Evolutionary conservation across 1,139 yeast genomes (phyloP), one percentile per base, ranked within the genome.

Genomic region (Komagataea norvegica): DNA sequence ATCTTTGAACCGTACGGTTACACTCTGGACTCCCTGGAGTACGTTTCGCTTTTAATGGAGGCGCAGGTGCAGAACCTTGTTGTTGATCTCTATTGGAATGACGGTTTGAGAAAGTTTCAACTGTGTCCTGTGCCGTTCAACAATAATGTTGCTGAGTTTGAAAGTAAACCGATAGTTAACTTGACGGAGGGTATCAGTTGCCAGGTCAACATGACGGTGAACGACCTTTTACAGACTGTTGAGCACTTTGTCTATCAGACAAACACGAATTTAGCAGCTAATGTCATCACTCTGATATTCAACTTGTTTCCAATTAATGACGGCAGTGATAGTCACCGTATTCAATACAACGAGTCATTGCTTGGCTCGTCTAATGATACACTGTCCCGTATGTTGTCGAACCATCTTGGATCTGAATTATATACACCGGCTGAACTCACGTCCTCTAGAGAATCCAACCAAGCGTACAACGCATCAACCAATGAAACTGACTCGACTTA

Each of bases 11-110:
- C 51, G 1, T 46, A 58, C 11, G 86, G 85, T 0, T 82, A 82
- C 48, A 65, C 71, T 1, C 39, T 54, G 0, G 55, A 56, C 1
- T 57, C 81, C 0, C 45, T 81, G n/a, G 31, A 45, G 1, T 51
- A 57, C 5, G 47, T 83, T 3, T 38, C 48, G 5, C 48, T 57
- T 5, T 44, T 79, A 13, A 53, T 86, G 32, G 57, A 61, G 30
- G 58, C 62, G 3, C 91, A 91, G 0, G 64, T 73, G 9, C 72
- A 72, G 42, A 59, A 72, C 1, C 54, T 81, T 19, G 62, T 71
- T 42, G 40, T 87, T 10, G 93, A 87, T 54, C 49, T 85, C 14
- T 85, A 79, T 58, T 80, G 82, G 74, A 78, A 78, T 54, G 72
- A 73, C 40, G 57, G 59, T 22, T 61, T 65, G 8, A 48, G 55